These are phyloP conservation scores for Salix brachista DNA, from an alignment of 345 rosid species.

Conservation along the genomic window DNA sequence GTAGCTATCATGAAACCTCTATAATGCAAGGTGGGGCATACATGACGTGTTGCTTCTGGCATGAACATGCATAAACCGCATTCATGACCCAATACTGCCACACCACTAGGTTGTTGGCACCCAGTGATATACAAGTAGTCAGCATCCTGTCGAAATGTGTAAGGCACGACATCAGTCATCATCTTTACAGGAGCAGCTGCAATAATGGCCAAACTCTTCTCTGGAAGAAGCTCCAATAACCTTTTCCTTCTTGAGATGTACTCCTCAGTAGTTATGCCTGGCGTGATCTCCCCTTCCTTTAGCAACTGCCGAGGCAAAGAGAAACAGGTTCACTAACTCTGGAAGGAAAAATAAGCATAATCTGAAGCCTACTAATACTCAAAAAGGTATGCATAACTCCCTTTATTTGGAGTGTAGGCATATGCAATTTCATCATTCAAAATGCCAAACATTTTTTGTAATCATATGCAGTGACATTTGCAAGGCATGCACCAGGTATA, in stretches of 20 bases:
- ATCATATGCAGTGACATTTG: too few species aligned
- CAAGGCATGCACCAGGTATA: not conserved
- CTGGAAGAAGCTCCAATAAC: conserved; percentile 73
- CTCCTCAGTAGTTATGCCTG: conserved; percentile 68
- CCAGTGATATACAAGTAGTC: conserved; percentile 84
- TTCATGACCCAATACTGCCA: conserved; percentile 71
- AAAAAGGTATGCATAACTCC: not conserved
- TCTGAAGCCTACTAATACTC: not conserved
- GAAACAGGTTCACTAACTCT: not conserved
- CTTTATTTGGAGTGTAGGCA: too few species aligned
- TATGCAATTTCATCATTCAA: not conserved
- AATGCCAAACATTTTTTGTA: not conserved
- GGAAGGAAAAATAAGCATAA: not conserved
- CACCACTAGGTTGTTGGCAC: conserved; percentile 93
- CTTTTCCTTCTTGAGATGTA: conserved; percentile 68
- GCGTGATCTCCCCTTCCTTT: conserved; percentile 86
- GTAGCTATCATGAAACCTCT: not conserved
- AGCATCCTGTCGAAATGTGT: conserved; percentile 84
- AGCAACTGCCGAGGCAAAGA: conserved; percentile 46
- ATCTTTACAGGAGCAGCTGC: conserved; percentile 88
- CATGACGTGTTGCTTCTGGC: conserved; percentile 78
- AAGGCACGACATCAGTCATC: conserved; percentile 96
- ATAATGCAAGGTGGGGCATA: conserved; percentile 30
- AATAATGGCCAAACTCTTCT: conserved; percentile 67
- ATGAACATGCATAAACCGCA: conserved; percentile 96